phyloP scores from a whole-genome alignment of 2,329 filamentous ascomycete species.

The Chalaropsis ovoidea region DNA sequence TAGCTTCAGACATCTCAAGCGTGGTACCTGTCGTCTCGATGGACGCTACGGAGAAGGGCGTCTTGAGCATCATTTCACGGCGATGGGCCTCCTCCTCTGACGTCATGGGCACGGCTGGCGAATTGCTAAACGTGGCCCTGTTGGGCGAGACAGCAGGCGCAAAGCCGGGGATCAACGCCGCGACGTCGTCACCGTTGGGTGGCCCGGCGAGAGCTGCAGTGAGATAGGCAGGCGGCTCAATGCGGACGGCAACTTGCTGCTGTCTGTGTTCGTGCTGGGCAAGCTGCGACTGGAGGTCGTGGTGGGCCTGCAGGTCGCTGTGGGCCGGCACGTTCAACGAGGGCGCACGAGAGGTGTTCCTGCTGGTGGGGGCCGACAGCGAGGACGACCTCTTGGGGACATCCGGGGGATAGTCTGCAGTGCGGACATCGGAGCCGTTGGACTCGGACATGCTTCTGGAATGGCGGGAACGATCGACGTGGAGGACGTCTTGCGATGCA shows the following conservation, averaged over 20 bases:
- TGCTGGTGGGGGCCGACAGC: conserved; percentile 52
- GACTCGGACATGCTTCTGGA: conserved; percentile 40
- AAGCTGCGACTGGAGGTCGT: conserved; percentile 32
- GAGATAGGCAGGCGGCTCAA: conserved; percentile 31
- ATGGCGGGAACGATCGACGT: conserved; percentile 29
- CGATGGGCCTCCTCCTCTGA: conserved; percentile 20
- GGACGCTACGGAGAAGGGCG: conserved; percentile 52
- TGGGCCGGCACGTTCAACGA: conserved; percentile 50
- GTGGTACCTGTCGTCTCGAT: conserved; percentile 54
- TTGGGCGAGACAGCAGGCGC: conserved; percentile 17
- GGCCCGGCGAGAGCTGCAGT: conserved; percentile 23
- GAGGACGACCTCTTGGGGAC: conserved; percentile 51
- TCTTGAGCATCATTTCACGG: conserved; percentile 24
- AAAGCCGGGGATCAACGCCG: conserved; percentile 20
- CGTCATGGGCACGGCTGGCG: not conserved
- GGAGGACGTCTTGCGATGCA: not conserved
- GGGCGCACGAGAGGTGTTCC: conserved; percentile 44
- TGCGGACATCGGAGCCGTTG: conserved; percentile 44
- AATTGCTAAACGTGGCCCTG: not conserved
- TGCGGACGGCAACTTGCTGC: conserved; percentile 22
- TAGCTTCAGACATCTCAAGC: conserved; percentile 52
- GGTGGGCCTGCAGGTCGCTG: conserved; percentile 42
- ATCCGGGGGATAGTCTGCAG: conserved; percentile 50
- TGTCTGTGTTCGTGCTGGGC: conserved; percentile 16
- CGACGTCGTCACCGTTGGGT: not conserved